phyloP scores from a whole-genome alignment of 305 asterid genomes.

The Fraxinus ornus region DNA sequence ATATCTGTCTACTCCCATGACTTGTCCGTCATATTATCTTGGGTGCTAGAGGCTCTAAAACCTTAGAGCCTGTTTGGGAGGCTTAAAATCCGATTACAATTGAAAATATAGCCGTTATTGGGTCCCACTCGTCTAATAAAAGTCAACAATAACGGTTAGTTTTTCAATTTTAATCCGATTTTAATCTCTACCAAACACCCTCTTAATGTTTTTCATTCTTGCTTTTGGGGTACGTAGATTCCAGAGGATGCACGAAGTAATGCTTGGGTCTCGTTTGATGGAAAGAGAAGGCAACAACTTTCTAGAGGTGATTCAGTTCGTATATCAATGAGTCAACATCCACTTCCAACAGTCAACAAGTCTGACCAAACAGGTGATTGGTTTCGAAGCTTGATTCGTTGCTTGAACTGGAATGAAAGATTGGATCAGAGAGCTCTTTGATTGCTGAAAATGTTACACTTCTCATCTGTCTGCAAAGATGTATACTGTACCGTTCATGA shows the following conservation, averaged over 20 bases:
- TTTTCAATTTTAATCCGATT: no score
- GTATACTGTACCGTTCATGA: conserved; percentile 59
- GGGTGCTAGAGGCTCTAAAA: not conserved
- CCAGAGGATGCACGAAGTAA: conserved; percentile 94
- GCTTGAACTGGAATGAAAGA: conserved; percentile 98
- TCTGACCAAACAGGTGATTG: conserved; percentile 94
- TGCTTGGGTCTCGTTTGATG: conserved; percentile 98
- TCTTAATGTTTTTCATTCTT: not conserved
- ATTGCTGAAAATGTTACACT: conserved; percentile 11
- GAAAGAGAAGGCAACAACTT: conserved; percentile 96
- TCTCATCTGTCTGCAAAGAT: conserved; percentile 9
- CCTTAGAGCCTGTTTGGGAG: no score
- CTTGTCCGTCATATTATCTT: not conserved
- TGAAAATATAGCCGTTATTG: no score
- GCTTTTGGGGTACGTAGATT: conserved; percentile 39
- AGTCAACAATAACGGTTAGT: no score
- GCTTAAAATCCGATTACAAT: no score
- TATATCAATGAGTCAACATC: conserved; percentile 92
- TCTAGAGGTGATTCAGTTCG: conserved; percentile 85
- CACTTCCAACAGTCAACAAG: conserved; percentile 93
- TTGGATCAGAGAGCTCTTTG: conserved; percentile 91
- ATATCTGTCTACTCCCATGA: not conserved
- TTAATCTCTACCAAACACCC: no score
- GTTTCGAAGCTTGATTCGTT: conserved; percentile 92
- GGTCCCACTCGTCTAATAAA: no score